Conservation (phyloP, 306 rosid genomes). For the Vigna radiata region DNA sequence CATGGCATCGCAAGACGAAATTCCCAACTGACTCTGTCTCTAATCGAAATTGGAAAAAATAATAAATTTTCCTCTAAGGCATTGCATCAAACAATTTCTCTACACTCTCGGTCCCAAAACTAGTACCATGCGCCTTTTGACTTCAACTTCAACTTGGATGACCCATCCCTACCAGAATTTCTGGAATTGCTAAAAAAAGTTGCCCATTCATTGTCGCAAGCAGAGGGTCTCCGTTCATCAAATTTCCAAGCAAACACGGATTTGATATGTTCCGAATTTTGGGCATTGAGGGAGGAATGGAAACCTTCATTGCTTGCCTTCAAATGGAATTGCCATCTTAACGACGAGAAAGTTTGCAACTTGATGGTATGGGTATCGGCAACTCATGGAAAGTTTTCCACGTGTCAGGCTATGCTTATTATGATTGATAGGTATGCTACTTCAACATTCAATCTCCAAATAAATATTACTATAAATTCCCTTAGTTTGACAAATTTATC, state of each 20-base stretch:
- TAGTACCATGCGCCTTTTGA: conserved; percentile 39
- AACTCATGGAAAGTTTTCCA: conserved; percentile 64
- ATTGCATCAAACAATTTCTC: conserved; percentile 64
- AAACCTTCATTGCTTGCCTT: conserved; percentile 67
- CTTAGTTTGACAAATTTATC: conserved; percentile 1
- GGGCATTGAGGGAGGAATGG: conserved; percentile 78
- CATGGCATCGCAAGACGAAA: conserved; percentile 30
- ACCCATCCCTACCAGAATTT: conserved; percentile 54
- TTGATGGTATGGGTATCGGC: conserved; percentile 89
- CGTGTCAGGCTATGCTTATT: conserved; percentile 68
- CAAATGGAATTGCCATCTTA: conserved; percentile 49
- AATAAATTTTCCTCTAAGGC: conserved; percentile 52
- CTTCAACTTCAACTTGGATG: conserved; percentile 38
- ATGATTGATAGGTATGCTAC: conserved; percentile 90
- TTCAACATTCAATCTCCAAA: neutral
- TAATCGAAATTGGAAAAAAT: neutral
- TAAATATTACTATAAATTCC: neutral
- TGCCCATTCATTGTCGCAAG: conserved; percentile 52
- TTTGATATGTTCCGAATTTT: conserved; percentile 62
- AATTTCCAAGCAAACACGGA: conserved; percentile 53
- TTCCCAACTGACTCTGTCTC: conserved; percentile 38
- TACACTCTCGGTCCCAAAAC: conserved; percentile 41
- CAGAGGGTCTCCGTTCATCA: conserved; percentile 57
- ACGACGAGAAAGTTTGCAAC: conserved; percentile 67
- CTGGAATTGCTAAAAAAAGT: conserved; percentile 53